A percentile compares a stretch with the other conserved stretches of the same genome.
phyloP scores from a whole-genome alignment of 225 moss, liverwort and hornwort species.

The Polytrichum commune region DNA sequence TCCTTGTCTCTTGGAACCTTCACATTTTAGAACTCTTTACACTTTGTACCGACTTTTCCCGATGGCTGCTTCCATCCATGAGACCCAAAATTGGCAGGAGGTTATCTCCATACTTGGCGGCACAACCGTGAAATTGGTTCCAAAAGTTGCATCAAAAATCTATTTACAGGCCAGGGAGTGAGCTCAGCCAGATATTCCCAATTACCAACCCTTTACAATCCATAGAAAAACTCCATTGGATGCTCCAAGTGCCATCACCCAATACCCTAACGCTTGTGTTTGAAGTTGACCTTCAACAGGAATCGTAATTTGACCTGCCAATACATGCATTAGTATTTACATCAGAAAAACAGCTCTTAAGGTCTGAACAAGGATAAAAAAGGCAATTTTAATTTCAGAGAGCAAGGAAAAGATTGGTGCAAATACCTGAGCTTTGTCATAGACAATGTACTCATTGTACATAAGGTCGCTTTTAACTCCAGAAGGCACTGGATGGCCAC shows the following conservation, averaged over 20 bases:
- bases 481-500: conserved; percentile 79
- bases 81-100: too few species aligned
- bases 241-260: too few species aligned
- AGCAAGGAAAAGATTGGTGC: neutral
- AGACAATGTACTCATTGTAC: conserved; percentile 97
- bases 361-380: neutral
- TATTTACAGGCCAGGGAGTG: too few species aligned
- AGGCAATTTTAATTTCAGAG: neutral
- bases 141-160: too few species aligned
- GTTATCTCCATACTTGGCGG: too few species aligned
- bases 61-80: too few species aligned
- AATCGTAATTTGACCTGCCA: conserved; percentile 83
- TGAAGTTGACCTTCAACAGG: conserved; percentile 84
- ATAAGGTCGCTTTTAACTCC: conserved; percentile 57
- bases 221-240: too few species aligned
- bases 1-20: too few species aligned
- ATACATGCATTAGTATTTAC: neutral
- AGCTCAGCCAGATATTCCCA: neutral
- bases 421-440: conserved; percentile 83
- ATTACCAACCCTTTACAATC: too few species aligned
- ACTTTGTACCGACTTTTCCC: too few species aligned
- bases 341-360: neutral
- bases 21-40: too few species aligned
- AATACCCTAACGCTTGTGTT: conserved; percentile 53
- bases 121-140: too few species aligned